Percentiles rank a stretch among this genome's conserved stretches.
phyloP scores from a whole-genome alignment of 164 flowering plant genomes.

The Vitis labrusca region DNA sequence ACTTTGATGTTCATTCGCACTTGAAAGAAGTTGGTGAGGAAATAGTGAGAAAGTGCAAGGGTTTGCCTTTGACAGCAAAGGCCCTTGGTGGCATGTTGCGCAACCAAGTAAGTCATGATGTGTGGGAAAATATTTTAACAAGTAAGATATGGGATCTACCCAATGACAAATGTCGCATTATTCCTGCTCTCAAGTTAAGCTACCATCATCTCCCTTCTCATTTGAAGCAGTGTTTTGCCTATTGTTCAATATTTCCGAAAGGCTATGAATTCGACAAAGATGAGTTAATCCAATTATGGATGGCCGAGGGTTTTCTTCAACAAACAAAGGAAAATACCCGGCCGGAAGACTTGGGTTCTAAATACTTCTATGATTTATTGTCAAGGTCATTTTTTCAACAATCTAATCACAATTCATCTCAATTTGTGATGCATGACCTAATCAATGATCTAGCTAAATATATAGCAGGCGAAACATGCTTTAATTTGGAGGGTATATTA shows the following conservation, averaged over 20 bases:
- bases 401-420: neutral
- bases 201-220: neutral
- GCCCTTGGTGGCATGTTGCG: too few species aligned
- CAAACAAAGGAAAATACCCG: neutral
- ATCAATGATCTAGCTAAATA: neutral
- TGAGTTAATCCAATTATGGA: neutral
- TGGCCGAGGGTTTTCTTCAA: constrained; percentile 4
- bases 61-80: too few species aligned
- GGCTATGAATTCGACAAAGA: neutral
- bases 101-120: too few species aligned
- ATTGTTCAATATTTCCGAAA: constrained; percentile 10
- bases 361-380: neutral
- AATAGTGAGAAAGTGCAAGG: too few species aligned
- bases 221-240: constrained; percentile 9
- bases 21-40: too few species aligned
- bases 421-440: constrained; percentile 2
- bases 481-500: too few species aligned
- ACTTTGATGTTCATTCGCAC: too few species aligned
- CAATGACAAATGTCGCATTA: neutral
- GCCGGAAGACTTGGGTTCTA: constrained; percentile 1
- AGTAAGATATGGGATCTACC: neutral
- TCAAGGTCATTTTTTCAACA: constrained; percentile 6
- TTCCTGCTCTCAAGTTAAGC: neutral
- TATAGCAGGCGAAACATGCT: neutral
- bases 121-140: too few species aligned